A percentile compares a stretch with the other conserved stretches of the same genome.
These are phyloP conservation scores for Calocera cornea DNA, from an alignment of 768 basidiomycete species.

Conservation along the genomic window DNA sequence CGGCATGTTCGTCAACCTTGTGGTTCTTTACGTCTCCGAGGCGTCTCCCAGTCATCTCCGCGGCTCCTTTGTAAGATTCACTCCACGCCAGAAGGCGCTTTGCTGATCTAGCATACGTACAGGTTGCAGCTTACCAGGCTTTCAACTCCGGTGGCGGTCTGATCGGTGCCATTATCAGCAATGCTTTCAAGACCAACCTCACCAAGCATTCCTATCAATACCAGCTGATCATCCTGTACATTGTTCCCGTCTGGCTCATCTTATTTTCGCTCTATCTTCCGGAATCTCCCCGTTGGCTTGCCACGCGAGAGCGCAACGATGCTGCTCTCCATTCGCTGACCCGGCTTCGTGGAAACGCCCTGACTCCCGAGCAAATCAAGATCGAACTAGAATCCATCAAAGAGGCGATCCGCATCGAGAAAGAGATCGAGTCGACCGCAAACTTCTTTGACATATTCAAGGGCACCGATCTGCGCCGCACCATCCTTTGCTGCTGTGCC, in stretches of 20 bases:
- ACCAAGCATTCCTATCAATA: slow-evolving; percentile 3
- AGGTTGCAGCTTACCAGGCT: not conserved
- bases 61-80: slow-evolving; percentile 10
- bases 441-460: slow-evolving; percentile 9
- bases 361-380: slow-evolving; percentile 8
- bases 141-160: slow-evolving; percentile 4
- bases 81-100: not conserved
- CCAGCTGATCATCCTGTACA: slow-evolving; percentile 8
- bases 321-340: slow-evolving; percentile 7
- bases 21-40: slow-evolving; percentile 12
- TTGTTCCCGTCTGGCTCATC: slow-evolving; percentile 2
- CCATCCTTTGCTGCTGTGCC: slow-evolving; percentile 10
- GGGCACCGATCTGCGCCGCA: slow-evolving; percentile 11
- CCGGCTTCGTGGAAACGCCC: slow-evolving; percentile 10
- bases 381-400: slow-evolving; percentile 6
- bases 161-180: slow-evolving; percentile 6
- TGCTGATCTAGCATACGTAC: not conserved
- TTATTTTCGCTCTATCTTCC: not conserved
- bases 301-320: slow-evolving; percentile 4
- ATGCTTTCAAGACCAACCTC: not conserved
- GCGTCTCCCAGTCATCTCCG: slow-evolving; percentile 10
- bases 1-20: slow-evolving; percentile 10
- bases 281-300: slow-evolving; percentile 13
- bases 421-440: not conserved
- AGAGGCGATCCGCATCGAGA: not conserved